Conservation (phyloP, 1,284 basidiomycete genomes). For the Boletus smithii region DNA sequence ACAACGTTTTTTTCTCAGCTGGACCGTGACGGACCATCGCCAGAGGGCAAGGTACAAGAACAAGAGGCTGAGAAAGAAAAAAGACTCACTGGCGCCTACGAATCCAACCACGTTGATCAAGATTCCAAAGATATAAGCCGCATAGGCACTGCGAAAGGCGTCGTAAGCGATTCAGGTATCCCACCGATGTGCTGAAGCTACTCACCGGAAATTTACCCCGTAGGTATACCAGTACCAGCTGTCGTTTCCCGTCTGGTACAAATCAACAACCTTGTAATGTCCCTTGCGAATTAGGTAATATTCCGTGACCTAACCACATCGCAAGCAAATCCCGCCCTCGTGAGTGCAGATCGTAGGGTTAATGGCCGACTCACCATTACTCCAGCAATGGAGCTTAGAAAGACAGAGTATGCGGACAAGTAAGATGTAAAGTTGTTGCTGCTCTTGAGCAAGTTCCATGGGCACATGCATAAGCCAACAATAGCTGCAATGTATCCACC, state of each 20-base stretch:
- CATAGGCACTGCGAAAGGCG: constrained; percentile 52
- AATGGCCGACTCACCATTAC: constrained; percentile 56
- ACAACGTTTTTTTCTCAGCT: constrained; percentile 2
- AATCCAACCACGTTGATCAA: constrained; percentile 80
- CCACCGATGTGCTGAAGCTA: not conserved
- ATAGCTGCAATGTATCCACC: constrained; percentile 78
- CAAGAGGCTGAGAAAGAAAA: constrained; percentile 9
- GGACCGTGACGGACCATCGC: not conserved
- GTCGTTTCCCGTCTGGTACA: constrained; percentile 57
- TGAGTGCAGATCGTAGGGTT: constrained; percentile 1
- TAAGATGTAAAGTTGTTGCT: constrained; percentile 81
- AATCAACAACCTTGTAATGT: constrained; percentile 66
- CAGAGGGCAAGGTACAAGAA: not conserved
- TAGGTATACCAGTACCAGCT: constrained; percentile 78
- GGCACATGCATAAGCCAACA: constrained; percentile 71
- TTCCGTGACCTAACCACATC: constrained; percentile 55
- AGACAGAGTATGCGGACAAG: constrained; percentile 80
- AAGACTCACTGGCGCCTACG: constrained; percentile 54
- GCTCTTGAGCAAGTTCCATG: constrained; percentile 78
- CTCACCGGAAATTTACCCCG: constrained; percentile 70
- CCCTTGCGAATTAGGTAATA: constrained; percentile 79
- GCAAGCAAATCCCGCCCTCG: not conserved
- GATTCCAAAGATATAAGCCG: constrained; percentile 72
- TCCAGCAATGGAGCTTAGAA: constrained; percentile 77
- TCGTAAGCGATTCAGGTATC: not conserved